Percentiles rank a stretch among this genome's conserved stretches.
phyloP scores from a whole-genome alignment of 148 eudicot species.

The Nepenthes mirabilis region DNA sequence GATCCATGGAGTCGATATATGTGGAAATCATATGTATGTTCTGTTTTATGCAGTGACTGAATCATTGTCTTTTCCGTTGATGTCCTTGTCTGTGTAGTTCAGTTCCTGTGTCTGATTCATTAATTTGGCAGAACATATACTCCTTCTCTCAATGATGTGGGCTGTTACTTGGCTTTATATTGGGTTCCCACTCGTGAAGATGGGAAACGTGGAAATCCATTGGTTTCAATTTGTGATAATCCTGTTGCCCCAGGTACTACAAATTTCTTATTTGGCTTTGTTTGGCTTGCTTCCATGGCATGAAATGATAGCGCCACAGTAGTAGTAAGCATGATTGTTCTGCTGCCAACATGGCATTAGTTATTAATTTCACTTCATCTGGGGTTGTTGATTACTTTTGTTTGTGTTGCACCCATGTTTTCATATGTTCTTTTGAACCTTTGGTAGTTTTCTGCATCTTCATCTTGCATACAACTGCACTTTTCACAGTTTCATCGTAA shows the following conservation, averaged over 20 bases:
- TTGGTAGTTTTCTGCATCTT: too few species aligned
- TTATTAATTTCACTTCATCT: too few species aligned
- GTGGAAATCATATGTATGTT: conserved; percentile 62
- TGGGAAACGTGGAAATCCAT: conserved; percentile 65
- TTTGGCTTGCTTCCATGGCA: neutral
- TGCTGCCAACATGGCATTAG: too few species aligned
- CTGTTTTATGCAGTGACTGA: neutral
- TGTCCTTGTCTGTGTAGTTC: neutral
- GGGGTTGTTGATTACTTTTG: too few species aligned
- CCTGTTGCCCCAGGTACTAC: conserved; percentile 72
- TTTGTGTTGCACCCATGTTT: too few species aligned
- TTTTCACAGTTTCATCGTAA: too few species aligned
- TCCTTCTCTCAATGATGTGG: conserved; percentile 85
- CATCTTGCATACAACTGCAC: too few species aligned
- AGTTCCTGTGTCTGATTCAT: neutral
- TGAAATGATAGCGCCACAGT: neutral
- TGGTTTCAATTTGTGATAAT: conserved; percentile 47
- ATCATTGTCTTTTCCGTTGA: conserved; percentile 1
- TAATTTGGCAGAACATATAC: conserved; percentile 52
- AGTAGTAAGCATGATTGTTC: too few species aligned
- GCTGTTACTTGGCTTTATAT: conserved; percentile 62
- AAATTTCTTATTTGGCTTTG: neutral
- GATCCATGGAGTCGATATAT: conserved; percentile 31
- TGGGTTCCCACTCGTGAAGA: conserved; percentile 91
- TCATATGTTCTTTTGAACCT: too few species aligned